Percentiles rank a stretch among this genome's conserved stretches.
Evolutionary conservation across 139 green algal genomes (phyloP).

Genomic region (Chlamydomonas urium): DNA sequence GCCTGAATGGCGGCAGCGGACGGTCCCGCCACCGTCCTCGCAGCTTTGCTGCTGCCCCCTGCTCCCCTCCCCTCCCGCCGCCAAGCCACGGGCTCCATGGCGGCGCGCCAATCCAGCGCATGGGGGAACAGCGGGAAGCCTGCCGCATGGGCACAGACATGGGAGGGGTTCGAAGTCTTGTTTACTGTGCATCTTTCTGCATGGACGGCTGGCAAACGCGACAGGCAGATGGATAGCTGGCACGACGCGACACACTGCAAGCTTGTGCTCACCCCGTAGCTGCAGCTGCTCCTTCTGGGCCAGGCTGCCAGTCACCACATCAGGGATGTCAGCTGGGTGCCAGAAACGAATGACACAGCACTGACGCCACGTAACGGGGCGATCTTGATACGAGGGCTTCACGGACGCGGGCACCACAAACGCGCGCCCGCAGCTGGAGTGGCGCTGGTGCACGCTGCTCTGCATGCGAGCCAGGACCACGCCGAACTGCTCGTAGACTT

Average conservation of each 20-base stretch:
- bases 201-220: too few species aligned
- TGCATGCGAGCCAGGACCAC: background rate
- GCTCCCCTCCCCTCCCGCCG: background rate
- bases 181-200: too few species aligned
- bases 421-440: background rate
- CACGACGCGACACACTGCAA: too few species aligned
- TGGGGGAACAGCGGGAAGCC: conserved; percentile 7
- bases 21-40: background rate
- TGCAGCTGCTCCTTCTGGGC: conserved; percentile 6
- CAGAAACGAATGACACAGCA: conserved; percentile 10
- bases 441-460: background rate
- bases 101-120: background rate
- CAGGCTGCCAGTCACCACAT: background rate
- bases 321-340: conserved; percentile 1
- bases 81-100: background rate
- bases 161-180: too few species aligned
- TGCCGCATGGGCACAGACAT: too few species aligned
- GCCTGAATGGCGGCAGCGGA: background rate
- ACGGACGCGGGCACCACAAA: conserved; percentile 1
- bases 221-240: too few species aligned
- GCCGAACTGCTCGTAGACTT: background rate
- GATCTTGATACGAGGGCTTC: background rate
- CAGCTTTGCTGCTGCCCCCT: background rate
- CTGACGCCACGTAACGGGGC: background rate
- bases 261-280: too few species aligned